Percentiles rank a stretch among this genome's conserved stretches.
Conservation (phyloP, 352 stramenopile species). For the Phytophthora citrophthora region DNA sequence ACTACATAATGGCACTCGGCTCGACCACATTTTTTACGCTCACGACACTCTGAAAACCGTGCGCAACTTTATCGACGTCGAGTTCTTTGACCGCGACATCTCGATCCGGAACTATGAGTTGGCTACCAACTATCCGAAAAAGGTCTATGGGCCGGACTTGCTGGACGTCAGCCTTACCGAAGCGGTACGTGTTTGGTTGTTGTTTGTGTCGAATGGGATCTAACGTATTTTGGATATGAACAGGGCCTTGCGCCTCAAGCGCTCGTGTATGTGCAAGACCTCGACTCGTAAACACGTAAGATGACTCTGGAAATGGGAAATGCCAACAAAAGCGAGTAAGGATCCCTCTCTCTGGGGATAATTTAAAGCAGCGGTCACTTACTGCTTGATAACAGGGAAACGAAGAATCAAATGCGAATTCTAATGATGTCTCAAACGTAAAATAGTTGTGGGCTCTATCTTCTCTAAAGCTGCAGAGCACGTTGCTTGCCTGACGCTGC, state of each 20-base stretch:
- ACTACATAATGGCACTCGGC: slow-evolving; percentile 74
- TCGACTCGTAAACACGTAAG: slow-evolving; percentile 63
- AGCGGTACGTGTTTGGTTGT: slow-evolving; percentile 49
- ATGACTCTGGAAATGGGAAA: slow-evolving; percentile 18
- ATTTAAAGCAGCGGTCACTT: slow-evolving; percentile 3
- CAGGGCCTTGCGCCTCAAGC: slow-evolving; percentile 78
- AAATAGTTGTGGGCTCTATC: slow-evolving; percentile 13
- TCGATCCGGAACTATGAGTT: slow-evolving; percentile 83
- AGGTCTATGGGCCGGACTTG: slow-evolving; percentile 68
- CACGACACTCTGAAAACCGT: slow-evolving; percentile 81
- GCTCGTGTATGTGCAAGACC: slow-evolving; percentile 83
- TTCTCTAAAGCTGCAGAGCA: slow-evolving; percentile 47
- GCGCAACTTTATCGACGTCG: slow-evolving; percentile 83
- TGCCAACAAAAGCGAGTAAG: slow-evolving; percentile 14
- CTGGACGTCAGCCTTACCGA: slow-evolving; percentile 70
- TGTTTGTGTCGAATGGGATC: background rate
- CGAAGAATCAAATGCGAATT: slow-evolving; percentile 6
- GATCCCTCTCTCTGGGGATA: slow-evolving; percentile 5
- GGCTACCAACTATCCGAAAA: slow-evolving; percentile 88
- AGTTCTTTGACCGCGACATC: slow-evolving; percentile 81
- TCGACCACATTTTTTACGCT: slow-evolving; percentile 84
- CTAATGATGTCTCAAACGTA: slow-evolving; percentile 30
- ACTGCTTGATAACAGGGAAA: background rate
- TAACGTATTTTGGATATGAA: slow-evolving; percentile 6
- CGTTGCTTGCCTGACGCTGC: slow-evolving; percentile 78